Conservation (phyloP, 257 asterid genomes). For the Nicotiana noctiflora region DNA sequence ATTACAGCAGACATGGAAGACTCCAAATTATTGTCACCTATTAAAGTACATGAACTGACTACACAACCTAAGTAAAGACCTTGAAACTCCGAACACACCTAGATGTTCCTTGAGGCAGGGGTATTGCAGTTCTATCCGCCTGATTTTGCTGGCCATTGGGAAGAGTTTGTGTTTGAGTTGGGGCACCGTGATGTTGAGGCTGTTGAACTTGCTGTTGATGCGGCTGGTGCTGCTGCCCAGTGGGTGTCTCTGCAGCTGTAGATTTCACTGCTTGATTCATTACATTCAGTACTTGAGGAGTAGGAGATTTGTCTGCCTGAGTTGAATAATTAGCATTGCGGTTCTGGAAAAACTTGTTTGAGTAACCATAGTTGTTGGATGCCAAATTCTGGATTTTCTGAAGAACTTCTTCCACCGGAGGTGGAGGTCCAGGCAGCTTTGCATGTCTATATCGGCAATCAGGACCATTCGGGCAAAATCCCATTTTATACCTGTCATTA, state of each 20-base stretch:
- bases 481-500: conserved; percentile 78
- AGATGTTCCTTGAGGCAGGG: conserved; percentile 97
- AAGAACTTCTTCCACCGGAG: conserved; percentile 87
- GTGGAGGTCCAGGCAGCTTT: conserved; percentile 94
- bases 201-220: conserved; percentile 40
- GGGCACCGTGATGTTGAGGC: conserved; percentile 35
- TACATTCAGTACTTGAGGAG: conserved; percentile 45
- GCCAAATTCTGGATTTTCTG: conserved; percentile 82
- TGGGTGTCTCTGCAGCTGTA: conserved; percentile 34
- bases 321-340: conserved; percentile 52
- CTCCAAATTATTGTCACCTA: conserved; percentile 31
- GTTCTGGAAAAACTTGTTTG: conserved; percentile 60
- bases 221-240: conserved; percentile 35
- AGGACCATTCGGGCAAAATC: conserved; percentile 97
- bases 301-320: conserved; percentile 58
- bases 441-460: conserved; percentile 98
- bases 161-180: conserved; percentile 46
- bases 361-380: conserved; percentile 44
- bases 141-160: conserved; percentile 60
- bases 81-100: conserved; percentile 84
- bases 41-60: conserved; percentile 46
- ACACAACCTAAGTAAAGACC: conserved; percentile 71
- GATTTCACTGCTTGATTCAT: conserved; percentile 40
- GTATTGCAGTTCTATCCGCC: conserved; percentile 52
- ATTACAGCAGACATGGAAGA: conserved; percentile 51